Percentiles rank a stretch among this genome's conserved stretches.
Evolutionary conservation across 257 asterid genomes (phyloP).

Genomic region (Oldenlandia corymbosa): DNA sequence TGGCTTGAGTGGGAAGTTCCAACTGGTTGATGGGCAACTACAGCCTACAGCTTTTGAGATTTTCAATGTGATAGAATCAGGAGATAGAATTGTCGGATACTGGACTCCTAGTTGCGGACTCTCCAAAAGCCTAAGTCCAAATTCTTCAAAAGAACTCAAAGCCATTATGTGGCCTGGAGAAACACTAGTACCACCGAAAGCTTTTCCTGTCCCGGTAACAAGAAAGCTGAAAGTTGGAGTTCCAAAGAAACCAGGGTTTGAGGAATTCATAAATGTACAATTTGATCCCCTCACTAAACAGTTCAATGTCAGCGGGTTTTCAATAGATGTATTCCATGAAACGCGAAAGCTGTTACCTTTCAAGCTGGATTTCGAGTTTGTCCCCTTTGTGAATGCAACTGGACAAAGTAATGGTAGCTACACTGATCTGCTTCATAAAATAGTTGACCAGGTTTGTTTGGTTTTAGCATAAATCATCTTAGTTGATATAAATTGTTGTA

Average conservation of each 20-base stretch:
- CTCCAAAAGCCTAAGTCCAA: conserved; percentile 1
- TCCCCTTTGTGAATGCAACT: conserved; percentile 1
- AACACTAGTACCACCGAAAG: conserved; percentile 5
- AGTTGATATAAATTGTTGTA: background rate
- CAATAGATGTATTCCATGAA: conserved; percentile 13
- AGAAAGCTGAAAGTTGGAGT: conserved; percentile 19
- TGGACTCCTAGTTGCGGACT: conserved; percentile 28
- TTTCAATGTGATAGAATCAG: conserved; percentile 33
- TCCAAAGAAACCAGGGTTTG: conserved; percentile 13
- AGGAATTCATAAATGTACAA: conserved; percentile 12
- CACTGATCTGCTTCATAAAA: conserved; percentile 9
- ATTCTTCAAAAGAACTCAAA: conserved; percentile 7
- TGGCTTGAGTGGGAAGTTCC: conserved; percentile 39
- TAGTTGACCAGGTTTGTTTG: conserved; percentile 19
- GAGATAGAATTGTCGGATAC: conserved; percentile 33
- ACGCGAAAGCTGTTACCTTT: conserved; percentile 12
- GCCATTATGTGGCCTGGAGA: conserved; percentile 19
- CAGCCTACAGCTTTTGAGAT: conserved; percentile 33
- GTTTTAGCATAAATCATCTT: conserved; percentile 6
- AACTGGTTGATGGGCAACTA: conserved; percentile 27
- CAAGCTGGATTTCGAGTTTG: conserved; percentile 7
- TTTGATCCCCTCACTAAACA: background rate
- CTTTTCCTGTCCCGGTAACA: conserved; percentile 6
- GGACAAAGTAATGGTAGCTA: conserved; percentile 7
- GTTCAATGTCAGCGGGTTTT: conserved; percentile 5